Conservation (phyloP, 1,284 basidiomycete species). For the Leccinum subfulvum region DNA sequence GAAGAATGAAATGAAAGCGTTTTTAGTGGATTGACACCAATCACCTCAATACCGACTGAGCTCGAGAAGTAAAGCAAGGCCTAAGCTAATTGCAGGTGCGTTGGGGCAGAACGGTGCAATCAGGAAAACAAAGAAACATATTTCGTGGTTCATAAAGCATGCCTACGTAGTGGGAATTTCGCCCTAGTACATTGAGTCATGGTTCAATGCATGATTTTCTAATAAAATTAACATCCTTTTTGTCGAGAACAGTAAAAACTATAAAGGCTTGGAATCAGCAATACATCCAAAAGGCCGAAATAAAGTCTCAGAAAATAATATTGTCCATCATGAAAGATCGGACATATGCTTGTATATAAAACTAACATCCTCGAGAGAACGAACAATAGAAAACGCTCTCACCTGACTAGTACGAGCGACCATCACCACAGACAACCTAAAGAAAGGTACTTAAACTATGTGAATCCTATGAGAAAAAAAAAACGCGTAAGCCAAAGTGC, state of each 20-base stretch:
- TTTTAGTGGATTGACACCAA: too few species aligned
- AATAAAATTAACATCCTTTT: not conserved
- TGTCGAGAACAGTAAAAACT: not conserved
- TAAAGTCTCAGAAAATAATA: constrained; percentile 42
- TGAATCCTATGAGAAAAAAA: not conserved
- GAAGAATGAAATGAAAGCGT: too few species aligned
- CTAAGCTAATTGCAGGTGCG: too few species aligned
- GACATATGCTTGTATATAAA: constrained; percentile 59
- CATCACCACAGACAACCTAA: not conserved
- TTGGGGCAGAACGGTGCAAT: too few species aligned
- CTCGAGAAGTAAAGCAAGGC: too few species aligned
- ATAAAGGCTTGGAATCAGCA: constrained; percentile 10
- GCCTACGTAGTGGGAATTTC: not conserved
- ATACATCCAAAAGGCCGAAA: not conserved
- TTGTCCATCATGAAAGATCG: constrained; percentile 48
- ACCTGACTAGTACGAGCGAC: constrained; percentile 3
- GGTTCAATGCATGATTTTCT: not conserved
- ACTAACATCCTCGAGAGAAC: constrained; percentile 39
- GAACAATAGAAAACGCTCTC: constrained; percentile 4
- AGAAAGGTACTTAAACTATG: not conserved
- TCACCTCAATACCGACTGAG: too few species aligned
- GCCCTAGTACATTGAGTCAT: not conserved
- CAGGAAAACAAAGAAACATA: too few species aligned
- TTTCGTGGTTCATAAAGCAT: not conserved
- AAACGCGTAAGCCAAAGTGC: constrained; percentile 5